A percentile compares a stretch with the other conserved stretches of the same genome.
Conservation (phyloP, 1,139 yeast genomes). For the Nakaseomyces kungkrabaensis region DNA sequence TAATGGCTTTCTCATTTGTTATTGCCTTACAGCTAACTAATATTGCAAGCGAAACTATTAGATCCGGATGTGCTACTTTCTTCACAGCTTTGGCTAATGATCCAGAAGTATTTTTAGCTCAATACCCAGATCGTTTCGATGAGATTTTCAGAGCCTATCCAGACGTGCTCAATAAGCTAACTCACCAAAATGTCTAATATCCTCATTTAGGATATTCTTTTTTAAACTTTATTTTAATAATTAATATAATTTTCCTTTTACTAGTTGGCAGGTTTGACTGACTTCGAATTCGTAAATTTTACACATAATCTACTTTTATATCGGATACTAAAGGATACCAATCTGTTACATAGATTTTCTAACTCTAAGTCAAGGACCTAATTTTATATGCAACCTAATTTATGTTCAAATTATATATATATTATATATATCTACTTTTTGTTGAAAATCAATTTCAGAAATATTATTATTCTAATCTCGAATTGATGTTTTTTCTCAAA, state of each 20-base stretch:
- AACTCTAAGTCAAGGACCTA: too few species aligned
- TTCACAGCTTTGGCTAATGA: conserved; percentile 82
- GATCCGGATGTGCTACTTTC: conserved; percentile 76
- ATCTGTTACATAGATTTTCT: too few species aligned
- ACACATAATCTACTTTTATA: too few species aligned
- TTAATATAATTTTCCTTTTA: not conserved
- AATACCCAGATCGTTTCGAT: conserved; percentile 69
- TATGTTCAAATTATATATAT: too few species aligned
- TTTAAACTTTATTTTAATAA: not conserved
- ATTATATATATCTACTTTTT: too few species aligned
- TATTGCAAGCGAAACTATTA: conserved; percentile 61
- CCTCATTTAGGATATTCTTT: not conserved
- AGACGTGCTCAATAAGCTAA: conserved; percentile 51
- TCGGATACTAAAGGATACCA: too few species aligned
- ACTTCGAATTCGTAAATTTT: too few species aligned
- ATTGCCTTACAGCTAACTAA: conserved; percentile 71
- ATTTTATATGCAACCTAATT: not conserved
- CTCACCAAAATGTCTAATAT: conserved; percentile 23
- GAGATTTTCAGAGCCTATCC: conserved; percentile 68
- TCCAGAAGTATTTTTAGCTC: conserved; percentile 72
- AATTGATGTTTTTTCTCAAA: conserved; percentile 60
- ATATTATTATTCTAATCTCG: conserved; percentile 32
- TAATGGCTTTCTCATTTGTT: conserved; percentile 67
- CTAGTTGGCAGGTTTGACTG: too few species aligned
- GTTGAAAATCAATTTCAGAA: not conserved